A percentile compares a stretch with the other conserved stretches of the same genome.
Conservation (phyloP, 371 early-diverging fungal genomes). For the Haplosporangium sp. region DNA sequence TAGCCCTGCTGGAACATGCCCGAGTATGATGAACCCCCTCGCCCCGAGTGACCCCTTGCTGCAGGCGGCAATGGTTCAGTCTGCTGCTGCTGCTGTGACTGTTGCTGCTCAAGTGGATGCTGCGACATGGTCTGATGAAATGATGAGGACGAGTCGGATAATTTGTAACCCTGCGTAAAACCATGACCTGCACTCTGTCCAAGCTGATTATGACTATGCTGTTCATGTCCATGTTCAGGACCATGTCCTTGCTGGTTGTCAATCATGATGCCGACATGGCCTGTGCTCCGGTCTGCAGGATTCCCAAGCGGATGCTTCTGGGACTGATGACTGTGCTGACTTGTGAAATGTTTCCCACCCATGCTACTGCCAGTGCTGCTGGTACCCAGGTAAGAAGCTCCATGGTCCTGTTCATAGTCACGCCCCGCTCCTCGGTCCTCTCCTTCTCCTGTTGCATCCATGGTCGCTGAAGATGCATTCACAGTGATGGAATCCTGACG, state of each 20-base stretch:
- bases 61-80: conserved; percentile 19
- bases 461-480: conserved; percentile 14
- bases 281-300: conserved; percentile 38
- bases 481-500: conserved; percentile 34
- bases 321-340: background rate
- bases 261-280: conserved; percentile 56
- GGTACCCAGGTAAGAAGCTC: background rate
- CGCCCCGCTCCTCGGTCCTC: background rate
- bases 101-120: background rate
- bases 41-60: conserved; percentile 17
- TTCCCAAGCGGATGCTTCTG: conserved; percentile 1
- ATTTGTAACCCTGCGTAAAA: conserved; percentile 23
- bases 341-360: background rate
- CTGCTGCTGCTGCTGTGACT: conserved; percentile 1
- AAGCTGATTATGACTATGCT: conserved; percentile 9
- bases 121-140: background rate
- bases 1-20: conserved; percentile 48
- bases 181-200: background rate
- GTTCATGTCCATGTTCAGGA: conserved; percentile 8
- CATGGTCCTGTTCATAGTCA: background rate
- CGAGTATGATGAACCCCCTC: conserved; percentile 14
- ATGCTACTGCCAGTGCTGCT: conserved; percentile 6
- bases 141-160: conserved; percentile 9
- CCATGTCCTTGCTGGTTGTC: conserved; percentile 41
- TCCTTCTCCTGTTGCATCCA: conserved; percentile 1